Evolutionary conservation across 768 basidiomycete species (phyloP).

Genomic region (Gyrodon lividus): DNA sequence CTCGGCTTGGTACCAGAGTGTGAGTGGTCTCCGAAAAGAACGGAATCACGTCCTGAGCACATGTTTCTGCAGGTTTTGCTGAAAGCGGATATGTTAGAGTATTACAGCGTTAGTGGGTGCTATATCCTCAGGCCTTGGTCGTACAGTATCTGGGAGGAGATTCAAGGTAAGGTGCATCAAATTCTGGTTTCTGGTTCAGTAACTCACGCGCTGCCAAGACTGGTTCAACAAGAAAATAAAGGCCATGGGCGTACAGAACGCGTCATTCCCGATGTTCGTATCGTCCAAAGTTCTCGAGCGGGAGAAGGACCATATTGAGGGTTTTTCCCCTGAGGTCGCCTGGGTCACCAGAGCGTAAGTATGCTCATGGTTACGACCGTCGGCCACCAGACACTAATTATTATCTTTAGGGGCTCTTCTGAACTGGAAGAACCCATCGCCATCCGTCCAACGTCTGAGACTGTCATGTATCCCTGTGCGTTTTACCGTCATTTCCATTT

Average conservation of each 20-base stretch:
- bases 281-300: slow-evolving; percentile 88
- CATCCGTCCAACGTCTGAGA: slow-evolving; percentile 97
- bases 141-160: slow-evolving; percentile 94
- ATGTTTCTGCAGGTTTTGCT: slow-evolving; percentile 71
- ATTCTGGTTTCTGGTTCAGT: not conserved
- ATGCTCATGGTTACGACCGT: not conserved
- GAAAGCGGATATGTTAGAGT: slow-evolving; percentile 98
- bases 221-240: slow-evolving; percentile 96
- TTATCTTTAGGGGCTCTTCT: slow-evolving; percentile 66
- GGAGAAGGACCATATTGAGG: slow-evolving; percentile 98
- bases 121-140: slow-evolving; percentile 99
- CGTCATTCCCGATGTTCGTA: slow-evolving; percentile 99
- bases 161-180: slow-evolving; percentile 62
- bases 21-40: slow-evolving; percentile 34
- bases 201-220: slow-evolving; percentile 41
- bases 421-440: slow-evolving; percentile 97
- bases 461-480: slow-evolving; percentile 98
- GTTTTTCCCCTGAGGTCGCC: slow-evolving; percentile 99
- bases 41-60: slow-evolving; percentile 6
- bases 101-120: slow-evolving; percentile 97
- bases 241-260: slow-evolving; percentile 92
- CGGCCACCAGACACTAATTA: not conserved
- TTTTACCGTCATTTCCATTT: slow-evolving; percentile 3
- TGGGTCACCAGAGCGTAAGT: slow-evolving; percentile 97
- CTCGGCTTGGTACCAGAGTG: slow-evolving; percentile 90